Percentiles rank a stretch among this genome's conserved stretches.
phyloP scores from a whole-genome alignment of 768 basidiomycete genomes.

The Pleurotus giganteus region DNA sequence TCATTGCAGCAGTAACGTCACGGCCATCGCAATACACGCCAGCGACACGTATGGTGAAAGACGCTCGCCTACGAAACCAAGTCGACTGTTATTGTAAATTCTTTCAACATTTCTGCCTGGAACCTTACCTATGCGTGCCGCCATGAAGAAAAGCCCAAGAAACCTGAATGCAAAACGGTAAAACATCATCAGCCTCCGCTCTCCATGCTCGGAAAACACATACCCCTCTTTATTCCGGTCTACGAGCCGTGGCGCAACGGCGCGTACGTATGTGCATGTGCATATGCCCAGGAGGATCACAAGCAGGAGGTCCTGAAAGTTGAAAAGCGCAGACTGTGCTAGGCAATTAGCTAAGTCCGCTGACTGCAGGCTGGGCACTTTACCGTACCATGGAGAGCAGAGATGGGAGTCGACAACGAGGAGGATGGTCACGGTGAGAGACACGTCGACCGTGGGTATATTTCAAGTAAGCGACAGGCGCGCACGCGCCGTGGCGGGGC shows the following conservation, averaged over 20 bases:
- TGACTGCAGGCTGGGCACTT: background rate
- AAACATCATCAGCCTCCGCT: background rate
- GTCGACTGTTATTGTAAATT: background rate
- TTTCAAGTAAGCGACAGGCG: too few relatives aligned
- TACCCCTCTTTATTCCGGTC: conserved; percentile 96
- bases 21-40: conserved; percentile 91
- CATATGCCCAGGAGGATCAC: conserved; percentile 93
- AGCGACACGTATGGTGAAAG: conserved; percentile 94
- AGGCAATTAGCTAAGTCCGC: background rate
- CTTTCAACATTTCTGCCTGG: background rate
- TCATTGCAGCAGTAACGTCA: conserved; percentile 13
- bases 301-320: conserved; percentile 93
- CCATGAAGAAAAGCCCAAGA: conserved; percentile 91
- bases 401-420: too few relatives aligned
- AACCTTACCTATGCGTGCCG: conserved; percentile 84
- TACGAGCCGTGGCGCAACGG: conserved; percentile 84
- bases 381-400: background rate
- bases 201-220: conserved; percentile 17
- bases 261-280: conserved; percentile 94
- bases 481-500: too few relatives aligned
- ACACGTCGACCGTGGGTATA: too few relatives aligned
- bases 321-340: conserved; percentile 85
- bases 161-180: conserved; percentile 68
- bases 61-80: conserved; percentile 68
- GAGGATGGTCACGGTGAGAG: too few relatives aligned